Evolutionary conservation across 306 rosid genomes (phyloP).

Genomic region (Hippophae rhamnoides): DNA sequence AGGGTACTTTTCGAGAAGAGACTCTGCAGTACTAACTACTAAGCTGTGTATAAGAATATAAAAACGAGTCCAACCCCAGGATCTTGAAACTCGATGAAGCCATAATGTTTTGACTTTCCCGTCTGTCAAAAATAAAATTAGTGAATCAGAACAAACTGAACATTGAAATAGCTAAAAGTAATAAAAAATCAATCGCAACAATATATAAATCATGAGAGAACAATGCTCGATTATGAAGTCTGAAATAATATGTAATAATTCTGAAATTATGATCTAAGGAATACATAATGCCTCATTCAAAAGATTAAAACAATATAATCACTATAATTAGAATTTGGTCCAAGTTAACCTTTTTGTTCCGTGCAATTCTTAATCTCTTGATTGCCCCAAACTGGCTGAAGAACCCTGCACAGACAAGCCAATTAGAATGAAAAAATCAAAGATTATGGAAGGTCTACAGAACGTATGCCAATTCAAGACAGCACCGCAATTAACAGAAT

Average conservation of each 20-base stretch:
- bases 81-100: slow-evolving; percentile 74
- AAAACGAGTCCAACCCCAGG: slow-evolving; percentile 44
- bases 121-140: slow-evolving; percentile 30
- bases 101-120: slow-evolving; percentile 72
- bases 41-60: background rate
- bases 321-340: background rate
- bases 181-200: background rate
- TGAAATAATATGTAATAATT: too few species aligned
- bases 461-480: background rate
- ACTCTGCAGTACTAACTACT: background rate
- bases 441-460: background rate
- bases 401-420: slow-evolving; percentile 31
- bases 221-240: too few species aligned
- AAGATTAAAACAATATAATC: background rate
- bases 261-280: too few species aligned
- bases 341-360: slow-evolving; percentile 54
- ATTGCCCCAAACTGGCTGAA: slow-evolving; percentile 67
- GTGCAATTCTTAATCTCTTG: slow-evolving; percentile 57
- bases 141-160: background rate
- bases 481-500: background rate
- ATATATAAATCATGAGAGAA: background rate
- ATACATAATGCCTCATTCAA: too few species aligned
- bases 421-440: slow-evolving; percentile 1
- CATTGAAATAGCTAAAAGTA: too few species aligned
- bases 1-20: background rate